Conservation (phyloP, 1,139 yeast genomes). For the Diutina rugosa region DNA sequence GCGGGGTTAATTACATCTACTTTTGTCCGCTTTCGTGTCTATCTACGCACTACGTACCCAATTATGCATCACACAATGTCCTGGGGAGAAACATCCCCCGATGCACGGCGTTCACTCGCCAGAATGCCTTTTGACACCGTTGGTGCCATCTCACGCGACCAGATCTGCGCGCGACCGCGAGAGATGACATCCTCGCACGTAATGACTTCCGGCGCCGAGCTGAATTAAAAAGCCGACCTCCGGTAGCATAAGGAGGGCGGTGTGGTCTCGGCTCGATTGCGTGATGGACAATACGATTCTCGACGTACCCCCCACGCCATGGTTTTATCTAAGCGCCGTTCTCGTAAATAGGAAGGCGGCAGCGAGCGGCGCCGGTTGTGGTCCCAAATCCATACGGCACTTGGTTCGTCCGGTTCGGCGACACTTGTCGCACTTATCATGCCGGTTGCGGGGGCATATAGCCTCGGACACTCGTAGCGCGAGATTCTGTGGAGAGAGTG, state of each 20-base stretch:
- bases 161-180: not conserved
- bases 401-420: not conserved
- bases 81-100: not conserved
- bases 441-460: not conserved
- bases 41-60: not conserved
- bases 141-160: not conserved
- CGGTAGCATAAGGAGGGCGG: too few species aligned
- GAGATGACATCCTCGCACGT: not conserved
- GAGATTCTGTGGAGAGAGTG: not conserved
- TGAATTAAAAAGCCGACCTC: too few species aligned
- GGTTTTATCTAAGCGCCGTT: not conserved
- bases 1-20: not conserved
- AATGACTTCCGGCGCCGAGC: not conserved
- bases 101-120: not conserved
- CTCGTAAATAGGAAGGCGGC: not conserved
- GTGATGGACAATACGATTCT: not conserved
- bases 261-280: not conserved
- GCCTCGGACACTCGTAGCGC: not conserved
- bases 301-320: not conserved
- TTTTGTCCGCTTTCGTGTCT: not conserved
- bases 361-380: not conserved
- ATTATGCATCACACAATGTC: not conserved
- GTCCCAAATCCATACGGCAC: not conserved
- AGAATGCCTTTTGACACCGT: not conserved
- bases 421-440: not conserved